Percentiles rank a stretch among this genome's conserved stretches.
These are phyloP conservation scores for Fusarium nisikadoi DNA, from an alignment of 2,329 filamentous ascomycete species.

Conservation along the genomic window DNA sequence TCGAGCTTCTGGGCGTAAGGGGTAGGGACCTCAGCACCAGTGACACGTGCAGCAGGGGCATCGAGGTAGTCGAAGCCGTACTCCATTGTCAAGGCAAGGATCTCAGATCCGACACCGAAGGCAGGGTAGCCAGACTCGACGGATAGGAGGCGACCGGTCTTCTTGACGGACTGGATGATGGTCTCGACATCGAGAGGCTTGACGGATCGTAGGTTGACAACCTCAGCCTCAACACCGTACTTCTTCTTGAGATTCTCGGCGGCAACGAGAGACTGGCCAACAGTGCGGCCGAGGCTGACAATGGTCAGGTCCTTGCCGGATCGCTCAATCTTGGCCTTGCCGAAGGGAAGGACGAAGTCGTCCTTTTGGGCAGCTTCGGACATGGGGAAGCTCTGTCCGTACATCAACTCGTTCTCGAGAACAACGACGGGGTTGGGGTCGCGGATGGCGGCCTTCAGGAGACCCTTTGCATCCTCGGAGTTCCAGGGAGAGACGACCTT, in stretches of 20 bases:
- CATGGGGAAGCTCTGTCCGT: constrained; percentile 96
- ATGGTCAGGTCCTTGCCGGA: constrained; percentile 95
- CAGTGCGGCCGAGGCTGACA: constrained; percentile 92
- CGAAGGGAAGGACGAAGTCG: constrained; percentile 96
- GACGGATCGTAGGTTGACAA: constrained; percentile 97
- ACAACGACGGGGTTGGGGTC: constrained; percentile 97
- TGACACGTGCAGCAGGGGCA: constrained; percentile 91
- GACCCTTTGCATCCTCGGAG: constrained; percentile 96
- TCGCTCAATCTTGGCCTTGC: constrained; percentile 99
- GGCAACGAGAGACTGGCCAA: constrained; percentile 88
- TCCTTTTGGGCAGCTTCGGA: constrained; percentile 94
- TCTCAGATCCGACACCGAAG: constrained; percentile 92
- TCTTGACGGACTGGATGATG: constrained; percentile 98
- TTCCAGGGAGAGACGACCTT: constrained; percentile 98
- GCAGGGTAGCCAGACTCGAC: constrained; percentile 97
- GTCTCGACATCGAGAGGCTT: constrained; percentile 96
- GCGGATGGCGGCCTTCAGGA: constrained; percentile 96
- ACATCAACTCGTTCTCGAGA: constrained; percentile 89
- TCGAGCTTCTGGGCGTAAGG: constrained; percentile 94
- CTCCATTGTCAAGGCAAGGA: constrained; percentile 94
- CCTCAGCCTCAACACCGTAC: constrained; percentile 94
- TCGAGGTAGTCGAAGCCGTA: constrained; percentile 98
- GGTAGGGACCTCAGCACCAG: constrained; percentile 96
- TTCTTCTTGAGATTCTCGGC: constrained; percentile 95
- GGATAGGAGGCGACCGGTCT: constrained; percentile 90